Conservation (phyloP, 1,284 basidiomycete genomes). For the Stygiomarasmius scandens region DNA sequence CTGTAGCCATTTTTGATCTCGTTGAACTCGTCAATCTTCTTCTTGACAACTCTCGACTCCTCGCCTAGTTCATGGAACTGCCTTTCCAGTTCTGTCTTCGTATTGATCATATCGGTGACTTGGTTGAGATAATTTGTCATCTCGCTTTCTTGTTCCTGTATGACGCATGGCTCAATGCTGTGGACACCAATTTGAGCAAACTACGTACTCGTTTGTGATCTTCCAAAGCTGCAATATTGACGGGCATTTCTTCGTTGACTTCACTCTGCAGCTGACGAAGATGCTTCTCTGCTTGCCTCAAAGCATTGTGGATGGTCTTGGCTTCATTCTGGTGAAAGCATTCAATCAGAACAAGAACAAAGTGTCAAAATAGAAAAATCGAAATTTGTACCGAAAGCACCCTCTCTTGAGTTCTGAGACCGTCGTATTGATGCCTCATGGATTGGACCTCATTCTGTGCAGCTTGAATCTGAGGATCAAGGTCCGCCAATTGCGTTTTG, state of each 20-base stretch:
- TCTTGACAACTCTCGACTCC: slow-evolving; percentile 48
- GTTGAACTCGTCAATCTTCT: slow-evolving; percentile 51
- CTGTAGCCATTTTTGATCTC: slow-evolving; percentile 37
- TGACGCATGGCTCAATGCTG: neutral
- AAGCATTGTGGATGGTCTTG: slow-evolving; percentile 20
- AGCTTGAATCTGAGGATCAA: slow-evolving; percentile 22
- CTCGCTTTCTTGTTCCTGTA: slow-evolving; percentile 58
- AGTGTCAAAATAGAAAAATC: slow-evolving; percentile 14
- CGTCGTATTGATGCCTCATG: slow-evolving; percentile 9
- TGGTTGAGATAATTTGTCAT: slow-evolving; percentile 53
- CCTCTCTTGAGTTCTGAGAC: slow-evolving; percentile 26
- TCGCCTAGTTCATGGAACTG: slow-evolving; percentile 42
- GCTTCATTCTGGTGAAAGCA: slow-evolving; percentile 23
- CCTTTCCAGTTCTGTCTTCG: slow-evolving; percentile 46
- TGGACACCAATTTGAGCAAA: neutral
- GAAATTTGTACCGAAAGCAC: slow-evolving; percentile 18
- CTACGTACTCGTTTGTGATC: slow-evolving; percentile 50
- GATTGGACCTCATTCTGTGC: slow-evolving; percentile 16
- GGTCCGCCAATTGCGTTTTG: slow-evolving; percentile 15
- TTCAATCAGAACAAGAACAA: neutral
- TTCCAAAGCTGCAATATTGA: slow-evolving; percentile 68
- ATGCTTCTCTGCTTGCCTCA: slow-evolving; percentile 30
- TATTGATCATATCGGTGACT: slow-evolving; percentile 44
- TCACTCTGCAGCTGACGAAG: slow-evolving; percentile 46
- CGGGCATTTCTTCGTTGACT: slow-evolving; percentile 75